Evolutionary conservation across 805 yeast genomes (phyloP).

Genomic region (Nakazawaea pomicola): DNA sequence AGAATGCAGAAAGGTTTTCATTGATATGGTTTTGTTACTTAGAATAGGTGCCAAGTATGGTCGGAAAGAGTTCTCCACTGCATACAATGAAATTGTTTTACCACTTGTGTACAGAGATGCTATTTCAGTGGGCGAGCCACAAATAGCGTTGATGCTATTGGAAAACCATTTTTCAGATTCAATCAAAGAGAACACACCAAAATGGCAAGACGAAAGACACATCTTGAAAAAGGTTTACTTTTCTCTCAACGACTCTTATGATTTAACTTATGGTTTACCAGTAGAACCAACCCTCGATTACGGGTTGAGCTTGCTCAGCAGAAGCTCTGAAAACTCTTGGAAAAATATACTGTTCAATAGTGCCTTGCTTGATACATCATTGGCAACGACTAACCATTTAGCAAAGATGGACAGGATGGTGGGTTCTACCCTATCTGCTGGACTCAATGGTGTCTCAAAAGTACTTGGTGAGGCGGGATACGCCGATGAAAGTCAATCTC

Average conservation of each 20-base stretch:
- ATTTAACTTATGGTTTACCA: conserved; percentile 63
- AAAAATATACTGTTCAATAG: conserved; percentile 48
- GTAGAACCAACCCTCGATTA: conserved; percentile 46
- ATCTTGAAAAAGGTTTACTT: conserved; percentile 37
- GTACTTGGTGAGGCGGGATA: conserved; percentile 19
- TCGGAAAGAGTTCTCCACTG: conserved; percentile 21
- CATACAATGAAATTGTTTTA: conserved; percentile 28
- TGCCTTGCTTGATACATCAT: conserved; percentile 48
- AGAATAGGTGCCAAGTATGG: conserved; percentile 35
- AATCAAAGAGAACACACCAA: background rate
- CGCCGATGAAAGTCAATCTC: background rate
- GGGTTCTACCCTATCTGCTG: conserved; percentile 40
- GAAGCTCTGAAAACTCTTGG: conserved; percentile 27
- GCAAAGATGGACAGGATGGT: conserved; percentile 20
- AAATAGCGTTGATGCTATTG: conserved; percentile 41
- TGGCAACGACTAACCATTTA: conserved; percentile 12
- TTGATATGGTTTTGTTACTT: conserved; percentile 29
- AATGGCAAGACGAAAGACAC: conserved; percentile 16
- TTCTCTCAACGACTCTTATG: conserved; percentile 49
- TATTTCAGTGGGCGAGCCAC: conserved; percentile 26
- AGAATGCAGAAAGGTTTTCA: conserved; percentile 19
- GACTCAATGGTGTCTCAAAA: conserved; percentile 54
- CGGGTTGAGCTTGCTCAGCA: conserved; percentile 39
- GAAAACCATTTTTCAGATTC: conserved; percentile 34
- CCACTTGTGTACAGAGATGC: conserved; percentile 27